phyloP scores from a whole-genome alignment of 2,329 filamentous ascomycete species.

The Ophiocordyceps camponoti-saundersi region DNA sequence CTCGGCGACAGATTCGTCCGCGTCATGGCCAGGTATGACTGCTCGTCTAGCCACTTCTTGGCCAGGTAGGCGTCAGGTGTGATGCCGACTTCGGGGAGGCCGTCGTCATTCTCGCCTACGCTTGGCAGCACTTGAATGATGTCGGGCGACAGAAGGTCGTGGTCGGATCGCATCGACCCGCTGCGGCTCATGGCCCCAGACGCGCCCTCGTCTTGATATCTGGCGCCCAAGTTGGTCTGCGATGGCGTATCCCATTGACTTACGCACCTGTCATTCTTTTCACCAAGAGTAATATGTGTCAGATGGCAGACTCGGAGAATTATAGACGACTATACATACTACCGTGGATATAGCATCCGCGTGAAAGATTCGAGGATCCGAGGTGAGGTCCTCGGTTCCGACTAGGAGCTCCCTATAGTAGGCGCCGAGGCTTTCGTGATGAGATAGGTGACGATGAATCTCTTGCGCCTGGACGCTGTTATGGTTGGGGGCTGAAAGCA shows the following conservation, averaged over 20 bases:
- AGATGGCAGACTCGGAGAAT: too few relatives aligned
- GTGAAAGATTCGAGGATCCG: not conserved
- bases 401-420: not conserved
- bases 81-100: constrained; percentile 15
- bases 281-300: too few relatives aligned
- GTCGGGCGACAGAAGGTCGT: constrained; percentile 9
- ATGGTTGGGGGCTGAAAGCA: not conserved
- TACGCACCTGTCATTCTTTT: too few relatives aligned
- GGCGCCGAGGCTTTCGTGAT: not conserved
- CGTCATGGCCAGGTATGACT: constrained; percentile 10
- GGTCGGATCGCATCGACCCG: constrained; percentile 21
- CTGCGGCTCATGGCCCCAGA: constrained; percentile 26
- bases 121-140: constrained; percentile 7
- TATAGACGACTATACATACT: too few relatives aligned
- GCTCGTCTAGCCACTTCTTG: constrained; percentile 8
- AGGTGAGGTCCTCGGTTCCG: not conserved
- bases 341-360: too few relatives aligned
- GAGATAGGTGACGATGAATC: constrained; percentile 1
- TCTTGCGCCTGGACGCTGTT: not conserved
- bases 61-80: constrained; percentile 22
- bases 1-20: constrained; percentile 8
- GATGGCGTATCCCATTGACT: constrained; percentile 6
- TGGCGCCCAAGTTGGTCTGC: constrained; percentile 7
- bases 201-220: constrained; percentile 9
- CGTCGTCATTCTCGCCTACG: constrained; percentile 16